These are phyloP conservation scores for Eragrostis tef DNA, from an alignment of 202 grass and related monocot genomes.

Conservation along the genomic window DNA sequence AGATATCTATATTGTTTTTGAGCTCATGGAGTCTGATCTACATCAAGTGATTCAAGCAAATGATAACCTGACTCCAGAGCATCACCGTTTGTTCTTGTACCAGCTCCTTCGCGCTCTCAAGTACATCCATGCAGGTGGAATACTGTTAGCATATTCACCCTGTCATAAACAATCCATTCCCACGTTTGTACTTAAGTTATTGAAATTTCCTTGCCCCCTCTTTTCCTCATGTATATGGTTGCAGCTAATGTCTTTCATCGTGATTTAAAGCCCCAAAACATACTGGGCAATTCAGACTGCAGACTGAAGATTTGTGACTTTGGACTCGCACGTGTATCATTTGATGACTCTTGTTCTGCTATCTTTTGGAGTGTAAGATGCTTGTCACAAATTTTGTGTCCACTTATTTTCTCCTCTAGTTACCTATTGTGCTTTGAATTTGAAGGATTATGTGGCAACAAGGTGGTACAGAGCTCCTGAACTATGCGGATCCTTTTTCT, in stretches of 20 bases:
- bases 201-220: conserved; percentile 17
- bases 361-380: conserved; percentile 92
- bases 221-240: conserved; percentile 42
- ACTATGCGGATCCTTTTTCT: conserved; percentile 95
- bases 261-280: conserved; percentile 92
- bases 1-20: conserved; percentile 94
- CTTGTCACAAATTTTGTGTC: conserved; percentile 2
- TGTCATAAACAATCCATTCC: not conserved
- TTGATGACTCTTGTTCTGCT: conserved; percentile 68
- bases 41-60: conserved; percentile 85
- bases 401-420: conserved; percentile 30
- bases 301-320: conserved; percentile 96
- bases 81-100: conserved; percentile 88
- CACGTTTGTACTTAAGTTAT: not conserved
- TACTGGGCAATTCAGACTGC: conserved; percentile 85
- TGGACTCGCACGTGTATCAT: conserved; percentile 84
- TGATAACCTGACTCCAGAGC: conserved; percentile 76
- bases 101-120: conserved; percentile 85
- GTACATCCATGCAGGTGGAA: conserved; percentile 81
- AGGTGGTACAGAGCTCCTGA: conserved; percentile 98
- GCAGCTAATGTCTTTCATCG: conserved; percentile 94
- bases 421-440: conserved; percentile 41
- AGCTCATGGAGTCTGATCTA: conserved; percentile 90
- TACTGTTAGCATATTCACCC: not conserved
- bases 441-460: conserved; percentile 97